A percentile compares a stretch with the other conserved stretches of the same genome.
Evolutionary conservation across 345 rosid genomes (phyloP).

Genomic region (Cardiospermum halicacabum): DNA sequence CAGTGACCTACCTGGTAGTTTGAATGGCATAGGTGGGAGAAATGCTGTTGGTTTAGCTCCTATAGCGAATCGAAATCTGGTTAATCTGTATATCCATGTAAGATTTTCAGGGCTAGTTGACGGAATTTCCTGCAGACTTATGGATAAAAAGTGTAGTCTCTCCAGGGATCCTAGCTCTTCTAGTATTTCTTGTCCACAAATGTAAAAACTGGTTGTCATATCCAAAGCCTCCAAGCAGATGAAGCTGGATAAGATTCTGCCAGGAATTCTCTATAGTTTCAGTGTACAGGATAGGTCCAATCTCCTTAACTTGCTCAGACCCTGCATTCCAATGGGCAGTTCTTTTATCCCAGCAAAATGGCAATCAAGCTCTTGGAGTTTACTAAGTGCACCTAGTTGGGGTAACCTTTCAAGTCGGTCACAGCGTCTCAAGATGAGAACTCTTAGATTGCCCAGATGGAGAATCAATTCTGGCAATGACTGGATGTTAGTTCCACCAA

Average conservation of each 20-base stretch:
- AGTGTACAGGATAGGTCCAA: conserved; percentile 36
- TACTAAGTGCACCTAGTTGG: conserved; percentile 23
- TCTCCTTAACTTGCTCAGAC: conserved; percentile 23
- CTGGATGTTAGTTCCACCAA: conserved; percentile 26
- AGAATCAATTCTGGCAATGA: conserved; percentile 28
- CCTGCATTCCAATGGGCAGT: conserved; percentile 28
- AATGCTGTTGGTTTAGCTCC: conserved; percentile 24
- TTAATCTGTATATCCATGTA: conserved; percentile 19
- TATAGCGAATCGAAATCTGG: conserved; percentile 22
- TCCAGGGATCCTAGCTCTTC: conserved; percentile 23
- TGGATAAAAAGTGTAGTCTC: conserved; percentile 15
- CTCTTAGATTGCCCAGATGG: conserved; percentile 21
- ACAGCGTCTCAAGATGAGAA: conserved; percentile 33
- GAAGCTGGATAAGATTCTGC: conserved; percentile 27
- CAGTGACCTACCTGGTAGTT: conserved; percentile 21
- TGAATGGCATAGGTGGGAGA: conserved; percentile 22
- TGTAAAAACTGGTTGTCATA: conserved; percentile 36
- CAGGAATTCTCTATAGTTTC: conserved; percentile 25
- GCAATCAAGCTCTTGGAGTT: conserved; percentile 37
- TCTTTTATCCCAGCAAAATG: conserved; percentile 26
- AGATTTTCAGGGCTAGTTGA: conserved; percentile 19
- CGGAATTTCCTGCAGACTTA: conserved; percentile 23
- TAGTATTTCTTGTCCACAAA: conserved; percentile 27
- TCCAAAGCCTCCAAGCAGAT: conserved; percentile 32
- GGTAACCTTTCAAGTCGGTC: conserved; percentile 27